A percentile compares a stretch with the other conserved stretches of the same genome.
Conservation (phyloP, 2,329 filamentous ascomycete species). For the Dryadomyces sulphureus region DNA sequence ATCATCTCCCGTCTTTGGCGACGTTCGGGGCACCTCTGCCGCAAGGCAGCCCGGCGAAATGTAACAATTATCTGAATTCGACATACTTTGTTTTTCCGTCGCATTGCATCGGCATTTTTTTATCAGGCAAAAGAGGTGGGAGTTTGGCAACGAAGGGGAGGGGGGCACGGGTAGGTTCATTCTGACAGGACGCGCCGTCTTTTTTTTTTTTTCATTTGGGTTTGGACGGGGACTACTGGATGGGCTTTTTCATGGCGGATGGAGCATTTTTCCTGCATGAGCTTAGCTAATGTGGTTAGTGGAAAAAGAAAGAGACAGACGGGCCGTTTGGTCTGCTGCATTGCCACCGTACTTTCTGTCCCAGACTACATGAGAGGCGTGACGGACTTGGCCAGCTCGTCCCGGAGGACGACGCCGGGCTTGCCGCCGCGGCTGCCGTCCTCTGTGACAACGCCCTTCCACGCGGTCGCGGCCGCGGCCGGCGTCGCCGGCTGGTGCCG, state of each 20-base stretch:
- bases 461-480: constrained; percentile 12
- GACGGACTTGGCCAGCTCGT: constrained; percentile 21
- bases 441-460: constrained; percentile 29
- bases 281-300: neutral
- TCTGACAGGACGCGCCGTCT: no score
- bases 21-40: neutral
- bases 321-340: neutral
- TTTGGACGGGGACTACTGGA: no score
- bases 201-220: no score
- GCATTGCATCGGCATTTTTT: constrained; percentile 43
- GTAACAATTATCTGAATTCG: constrained; percentile 12
- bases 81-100: constrained; percentile 28
- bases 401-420: constrained; percentile 28
- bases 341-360: neutral
- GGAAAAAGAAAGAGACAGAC: neutral
- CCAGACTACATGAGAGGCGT: neutral
- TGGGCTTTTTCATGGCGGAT: no score
- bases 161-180: neutral
- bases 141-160: neutral
- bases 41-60: neutral
- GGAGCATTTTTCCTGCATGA: neutral
- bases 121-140: neutral
- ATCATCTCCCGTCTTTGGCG: neutral
- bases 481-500: constrained; percentile 27
- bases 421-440: constrained; percentile 37